These are phyloP conservation scores for Corymbia maculata DNA, from an alignment of 345 rosid species.

Conservation along the genomic window DNA sequence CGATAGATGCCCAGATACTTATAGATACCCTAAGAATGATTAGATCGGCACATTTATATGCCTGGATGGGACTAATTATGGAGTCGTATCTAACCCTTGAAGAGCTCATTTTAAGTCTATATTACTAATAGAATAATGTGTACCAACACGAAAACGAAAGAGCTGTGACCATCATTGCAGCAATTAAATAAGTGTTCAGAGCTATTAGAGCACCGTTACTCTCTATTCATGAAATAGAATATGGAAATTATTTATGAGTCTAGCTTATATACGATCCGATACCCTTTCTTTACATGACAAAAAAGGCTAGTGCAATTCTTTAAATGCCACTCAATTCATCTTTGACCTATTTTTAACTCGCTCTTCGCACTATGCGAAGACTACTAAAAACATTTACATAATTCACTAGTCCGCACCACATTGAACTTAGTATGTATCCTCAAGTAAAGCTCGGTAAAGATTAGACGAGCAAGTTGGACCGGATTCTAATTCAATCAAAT, in stretches of 20 bases:
- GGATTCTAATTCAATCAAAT: background rate
- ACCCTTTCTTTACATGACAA: background rate
- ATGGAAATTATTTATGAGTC: rapidly evolving
- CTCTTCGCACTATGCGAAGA: background rate
- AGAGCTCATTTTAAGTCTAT: background rate
- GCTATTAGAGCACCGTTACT: background rate
- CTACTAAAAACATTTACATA: rapidly evolving
- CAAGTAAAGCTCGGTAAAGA: background rate
- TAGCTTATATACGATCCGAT: background rate
- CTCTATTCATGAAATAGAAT: background rate
- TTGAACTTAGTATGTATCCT: background rate
- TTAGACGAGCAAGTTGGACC: rapidly evolving
- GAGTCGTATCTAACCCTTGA: background rate
- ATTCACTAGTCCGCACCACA: rapidly evolving
- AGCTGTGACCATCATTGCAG: background rate
- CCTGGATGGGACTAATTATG: background rate
- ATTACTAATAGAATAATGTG: rapidly evolving
- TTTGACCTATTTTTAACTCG: background rate
- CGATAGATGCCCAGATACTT: background rate
- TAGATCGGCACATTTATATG: background rate
- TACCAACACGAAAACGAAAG: rapidly evolving
- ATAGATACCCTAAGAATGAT: background rate
- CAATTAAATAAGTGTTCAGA: background rate
- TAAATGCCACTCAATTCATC: rapidly evolving
- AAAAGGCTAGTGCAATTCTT: background rate